Evolutionary conservation across 108 stramenopile species (phyloP).

Genomic region (Cyclotella choctawhatcheeana): DNA sequence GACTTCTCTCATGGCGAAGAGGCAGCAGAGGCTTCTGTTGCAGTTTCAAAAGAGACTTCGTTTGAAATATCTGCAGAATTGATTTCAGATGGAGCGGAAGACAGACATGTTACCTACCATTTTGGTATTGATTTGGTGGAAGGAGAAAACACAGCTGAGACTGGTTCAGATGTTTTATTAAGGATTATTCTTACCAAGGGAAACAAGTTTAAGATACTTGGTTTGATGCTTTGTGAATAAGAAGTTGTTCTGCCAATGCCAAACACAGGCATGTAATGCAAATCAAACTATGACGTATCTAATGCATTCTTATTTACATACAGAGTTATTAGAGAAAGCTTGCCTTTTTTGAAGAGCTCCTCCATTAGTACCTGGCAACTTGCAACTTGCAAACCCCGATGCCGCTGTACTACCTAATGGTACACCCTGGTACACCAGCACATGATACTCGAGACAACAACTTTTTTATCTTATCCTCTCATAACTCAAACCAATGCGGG

Average conservation of each 20-base stretch:
- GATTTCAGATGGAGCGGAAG: constrained; percentile 27
- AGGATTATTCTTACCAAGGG: constrained; percentile 42
- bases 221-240: constrained; percentile 51
- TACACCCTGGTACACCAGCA: too few species aligned
- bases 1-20: constrained; percentile 45
- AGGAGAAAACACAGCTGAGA: constrained; percentile 20
- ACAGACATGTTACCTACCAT: constrained; percentile 48
- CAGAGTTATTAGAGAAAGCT: too few species aligned
- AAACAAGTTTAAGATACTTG: constrained; percentile 51
- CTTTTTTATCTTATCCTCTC: too few species aligned
- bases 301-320: too few species aligned
- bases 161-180: constrained; percentile 44
- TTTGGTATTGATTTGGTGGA: constrained; percentile 45
- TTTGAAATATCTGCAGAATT: constrained; percentile 51
- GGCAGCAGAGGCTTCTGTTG: constrained; percentile 35
- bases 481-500: too few species aligned
- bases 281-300: too few species aligned
- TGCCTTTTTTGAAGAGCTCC: too few species aligned
- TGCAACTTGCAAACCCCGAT: too few species aligned
- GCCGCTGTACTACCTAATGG: too few species aligned
- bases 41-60: constrained; percentile 29
- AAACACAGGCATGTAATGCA: too few species aligned
- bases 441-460: too few species aligned
- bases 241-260: not conserved
- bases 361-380: too few species aligned